Base-by-base conservation (phyloP, 2,329 filamentous ascomycete species). In the Claviceps paspali region DNA sequence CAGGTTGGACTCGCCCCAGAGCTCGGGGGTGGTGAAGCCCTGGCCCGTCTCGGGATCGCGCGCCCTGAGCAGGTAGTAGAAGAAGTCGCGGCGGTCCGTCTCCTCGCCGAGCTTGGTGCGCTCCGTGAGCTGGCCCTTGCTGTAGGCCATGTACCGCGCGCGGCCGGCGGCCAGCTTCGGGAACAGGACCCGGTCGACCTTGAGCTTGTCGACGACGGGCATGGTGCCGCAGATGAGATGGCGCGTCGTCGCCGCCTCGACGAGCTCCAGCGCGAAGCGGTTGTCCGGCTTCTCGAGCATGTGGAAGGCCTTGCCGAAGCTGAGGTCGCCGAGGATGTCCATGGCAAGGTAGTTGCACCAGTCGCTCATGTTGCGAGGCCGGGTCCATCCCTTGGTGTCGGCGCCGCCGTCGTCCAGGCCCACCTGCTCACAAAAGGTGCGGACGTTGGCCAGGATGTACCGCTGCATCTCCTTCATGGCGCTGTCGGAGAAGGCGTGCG, bases 211-310 rank as follows among this genome's bases (percentile, higher is more conserved):
- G 35, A 83, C 63, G 10, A 79, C 64, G 43, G 79, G 78, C 70
- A 82, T 81, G 7, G 79, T 77, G 29, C 79, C 79, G 52, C 77
- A 82, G 45, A 82, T 73, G 33, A 81, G 65, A 51, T 82, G 78
- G 17, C 77, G 65, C 35, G 76, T 78, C 0, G 78, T 76, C 18
- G 79, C 79, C 19, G 73, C 68, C 45, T 76, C 75, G 11, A 84
- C 73, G 28, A 84, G 56, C 17, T 74, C 68, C 36, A 82, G 65
- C 17, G 79, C 76, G 44, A 80, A 79, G 21, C 77, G 63, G 53
- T 79, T 79, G 29, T 74, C 68, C 6, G 66, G 58, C 8, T 52
- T 56, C 53, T 76, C 70, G 21, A 76, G 61, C 70, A 75, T 73
- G 51, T 71, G 68, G 49, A 76, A 76, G 1, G 70, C 68, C 58